Evolutionary conservation across 768 basidiomycete species (phyloP).

Genomic region (Daedaleopsis nitida): DNA sequence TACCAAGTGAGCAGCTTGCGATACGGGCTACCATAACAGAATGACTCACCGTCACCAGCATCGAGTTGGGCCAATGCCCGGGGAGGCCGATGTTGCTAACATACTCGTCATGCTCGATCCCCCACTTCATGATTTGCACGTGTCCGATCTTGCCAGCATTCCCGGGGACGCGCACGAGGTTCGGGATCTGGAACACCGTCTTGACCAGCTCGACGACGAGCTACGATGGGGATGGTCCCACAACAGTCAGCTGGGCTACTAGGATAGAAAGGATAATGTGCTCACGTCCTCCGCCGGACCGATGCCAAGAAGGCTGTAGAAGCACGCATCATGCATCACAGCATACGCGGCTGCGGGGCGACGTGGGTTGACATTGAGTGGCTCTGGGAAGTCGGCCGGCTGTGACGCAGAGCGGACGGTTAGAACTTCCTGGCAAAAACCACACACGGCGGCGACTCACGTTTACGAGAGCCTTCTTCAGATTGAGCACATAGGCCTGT

Average conservation of each 20-base stretch:
- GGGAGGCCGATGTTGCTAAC: constrained; percentile 26
- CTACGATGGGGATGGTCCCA: constrained; percentile 5
- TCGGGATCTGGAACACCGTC: constrained; percentile 45
- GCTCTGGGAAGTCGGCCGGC: constrained; percentile 47
- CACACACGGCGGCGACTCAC: constrained; percentile 24
- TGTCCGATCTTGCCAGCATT: constrained; percentile 41
- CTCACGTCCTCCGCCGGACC: constrained; percentile 38
- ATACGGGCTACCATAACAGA: too few species aligned
- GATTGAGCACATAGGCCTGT: constrained; percentile 42
- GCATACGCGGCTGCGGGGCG: constrained; percentile 36
- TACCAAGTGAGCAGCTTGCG: too few species aligned
- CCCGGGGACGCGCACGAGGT: constrained; percentile 49
- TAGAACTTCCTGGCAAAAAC: not conserved
- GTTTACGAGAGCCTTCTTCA: constrained; percentile 47
- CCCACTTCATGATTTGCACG: constrained; percentile 38
- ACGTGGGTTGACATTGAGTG: constrained; percentile 39
- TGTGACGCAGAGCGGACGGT: constrained; percentile 11
- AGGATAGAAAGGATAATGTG: not conserved
- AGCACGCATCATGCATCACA: constrained; percentile 36
- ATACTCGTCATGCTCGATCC: constrained; percentile 28
- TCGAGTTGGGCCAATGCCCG: constrained; percentile 21
- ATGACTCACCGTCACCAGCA: constrained; percentile 22
- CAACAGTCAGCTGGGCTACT: not conserved
- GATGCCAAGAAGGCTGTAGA: constrained; percentile 43
- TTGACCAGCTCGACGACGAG: constrained; percentile 44